Evolutionary conservation across 371 early-diverging fungal genomes (phyloP).

Genomic region (Massospora cicadina): DNA sequence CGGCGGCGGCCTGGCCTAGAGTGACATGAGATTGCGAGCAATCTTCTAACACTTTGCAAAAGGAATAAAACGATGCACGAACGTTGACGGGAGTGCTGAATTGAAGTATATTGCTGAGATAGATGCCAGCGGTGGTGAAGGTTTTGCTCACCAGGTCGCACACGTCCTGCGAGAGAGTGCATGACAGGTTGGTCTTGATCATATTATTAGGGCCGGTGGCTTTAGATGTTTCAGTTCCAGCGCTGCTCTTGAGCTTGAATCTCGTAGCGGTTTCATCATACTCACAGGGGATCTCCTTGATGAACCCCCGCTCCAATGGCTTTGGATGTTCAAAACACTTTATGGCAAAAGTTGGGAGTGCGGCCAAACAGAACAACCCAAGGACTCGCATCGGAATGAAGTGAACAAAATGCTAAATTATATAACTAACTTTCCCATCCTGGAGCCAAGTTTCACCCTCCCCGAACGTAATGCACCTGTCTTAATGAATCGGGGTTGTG

Average conservation of each 20-base stretch:
- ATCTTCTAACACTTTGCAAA: constrained; percentile 22
- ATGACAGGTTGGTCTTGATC: constrained; percentile 5
- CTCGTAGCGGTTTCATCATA: neutral
- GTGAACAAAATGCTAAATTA: too few species aligned
- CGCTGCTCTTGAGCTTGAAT: constrained; percentile 4
- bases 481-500: too few species aligned
- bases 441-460: too few species aligned
- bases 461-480: too few species aligned
- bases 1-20: constrained; percentile 20
- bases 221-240: neutral
- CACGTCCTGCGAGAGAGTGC: neutral
- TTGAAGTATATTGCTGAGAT: constrained; percentile 20
- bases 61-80: constrained; percentile 29
- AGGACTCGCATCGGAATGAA: too few species aligned
- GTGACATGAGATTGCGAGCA: constrained; percentile 17
- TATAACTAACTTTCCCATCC: too few species aligned
- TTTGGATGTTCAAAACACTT: constrained; percentile 10
- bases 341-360: too few species aligned
- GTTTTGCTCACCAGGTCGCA: constrained; percentile 20
- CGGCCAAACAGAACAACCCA: too few species aligned
- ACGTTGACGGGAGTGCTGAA: constrained; percentile 26
- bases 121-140: constrained; percentile 18
- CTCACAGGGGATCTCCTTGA: constrained; percentile 2
- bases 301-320: constrained; percentile 2
- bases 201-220: neutral